These are phyloP conservation scores for Thozetella sp. DNA, from an alignment of 495 filamentous ascomycete species.

Conservation along the genomic window DNA sequence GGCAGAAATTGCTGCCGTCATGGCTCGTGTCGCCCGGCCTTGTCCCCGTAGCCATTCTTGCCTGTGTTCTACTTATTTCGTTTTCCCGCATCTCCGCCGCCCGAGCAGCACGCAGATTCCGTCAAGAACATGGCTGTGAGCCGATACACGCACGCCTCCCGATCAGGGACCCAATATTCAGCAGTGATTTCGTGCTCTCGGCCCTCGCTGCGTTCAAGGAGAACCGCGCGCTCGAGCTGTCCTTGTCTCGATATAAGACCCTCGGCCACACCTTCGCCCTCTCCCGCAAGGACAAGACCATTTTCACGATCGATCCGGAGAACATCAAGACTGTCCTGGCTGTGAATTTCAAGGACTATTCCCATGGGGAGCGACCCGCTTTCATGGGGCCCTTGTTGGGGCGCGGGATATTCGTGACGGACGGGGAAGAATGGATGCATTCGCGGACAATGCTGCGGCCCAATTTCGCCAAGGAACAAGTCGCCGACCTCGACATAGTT, in stretches of 20 bases:
- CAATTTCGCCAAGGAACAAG: constrained; percentile 50
- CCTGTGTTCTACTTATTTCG: background rate
- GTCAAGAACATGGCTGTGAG: background rate
- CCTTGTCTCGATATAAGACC: background rate
- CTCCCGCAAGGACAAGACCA: background rate
- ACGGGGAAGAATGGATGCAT: constrained; percentile 64
- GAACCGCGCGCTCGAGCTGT: background rate
- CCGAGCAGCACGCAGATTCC: background rate
- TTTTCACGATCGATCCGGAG: background rate
- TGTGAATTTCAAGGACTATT: constrained; percentile 1
- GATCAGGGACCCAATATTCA: background rate
- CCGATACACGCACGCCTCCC: background rate
- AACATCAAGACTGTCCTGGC: constrained; percentile 1
- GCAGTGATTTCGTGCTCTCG: background rate
- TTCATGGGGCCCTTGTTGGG: constrained; percentile 53
- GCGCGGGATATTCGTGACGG: constrained; percentile 66
- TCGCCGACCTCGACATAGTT: background rate
- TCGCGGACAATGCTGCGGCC: constrained; percentile 61
- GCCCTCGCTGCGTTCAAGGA: background rate
- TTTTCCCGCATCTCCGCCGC: background rate
- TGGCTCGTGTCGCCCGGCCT: too few relatives aligned
- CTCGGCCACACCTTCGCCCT: background rate
- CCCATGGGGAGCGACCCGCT: background rate
- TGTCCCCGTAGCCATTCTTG: background rate
- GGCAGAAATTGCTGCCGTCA: too few relatives aligned